A percentile compares a stretch with the other conserved stretches of the same genome.
These are phyloP conservation scores for Coemansia erecta DNA, from an alignment of 192 early-diverging fungal genomes.

Conservation along the genomic window DNA sequence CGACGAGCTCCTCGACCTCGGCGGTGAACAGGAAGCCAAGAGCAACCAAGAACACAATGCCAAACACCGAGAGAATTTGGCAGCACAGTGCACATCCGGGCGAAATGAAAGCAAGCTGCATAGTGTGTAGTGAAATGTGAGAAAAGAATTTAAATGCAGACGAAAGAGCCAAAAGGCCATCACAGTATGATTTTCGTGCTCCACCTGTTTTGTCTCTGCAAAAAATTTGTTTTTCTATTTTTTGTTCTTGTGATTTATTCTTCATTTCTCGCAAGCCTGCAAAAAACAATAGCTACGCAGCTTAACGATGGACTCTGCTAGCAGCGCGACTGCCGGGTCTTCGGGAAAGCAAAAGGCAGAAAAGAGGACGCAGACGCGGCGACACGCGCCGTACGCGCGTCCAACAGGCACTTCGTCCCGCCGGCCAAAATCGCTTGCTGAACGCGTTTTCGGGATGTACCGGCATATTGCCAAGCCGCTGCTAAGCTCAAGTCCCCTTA, in stretches of 20 bases:
- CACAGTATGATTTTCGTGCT: no score
- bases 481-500: conserved; percentile 12
- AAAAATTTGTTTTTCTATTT: not conserved
- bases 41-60: conserved; percentile 49
- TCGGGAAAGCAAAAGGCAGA: not conserved
- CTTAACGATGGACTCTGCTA: not conserved
- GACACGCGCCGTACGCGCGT: conserved; percentile 29
- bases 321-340: not conserved
- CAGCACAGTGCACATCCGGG: conserved; percentile 54
- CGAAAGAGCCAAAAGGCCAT: not conserved
- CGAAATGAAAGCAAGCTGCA: conserved; percentile 53
- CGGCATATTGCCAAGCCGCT: conserved; percentile 33
- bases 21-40: conserved; percentile 51
- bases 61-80: conserved; percentile 51
- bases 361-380: conserved; percentile 10
- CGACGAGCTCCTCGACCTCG: conserved; percentile 50
- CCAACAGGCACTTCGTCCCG: conserved; percentile 3
- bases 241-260: not conserved
- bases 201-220: no score
- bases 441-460: conserved; percentile 27
- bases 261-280: not conserved
- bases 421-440: conserved; percentile 16
- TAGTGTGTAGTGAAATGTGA: conserved; percentile 14
- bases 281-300: not conserved
- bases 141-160: conserved; percentile 5